phyloP scores from a whole-genome alignment of 257 asterid species.

The Primulina eburnea region DNA sequence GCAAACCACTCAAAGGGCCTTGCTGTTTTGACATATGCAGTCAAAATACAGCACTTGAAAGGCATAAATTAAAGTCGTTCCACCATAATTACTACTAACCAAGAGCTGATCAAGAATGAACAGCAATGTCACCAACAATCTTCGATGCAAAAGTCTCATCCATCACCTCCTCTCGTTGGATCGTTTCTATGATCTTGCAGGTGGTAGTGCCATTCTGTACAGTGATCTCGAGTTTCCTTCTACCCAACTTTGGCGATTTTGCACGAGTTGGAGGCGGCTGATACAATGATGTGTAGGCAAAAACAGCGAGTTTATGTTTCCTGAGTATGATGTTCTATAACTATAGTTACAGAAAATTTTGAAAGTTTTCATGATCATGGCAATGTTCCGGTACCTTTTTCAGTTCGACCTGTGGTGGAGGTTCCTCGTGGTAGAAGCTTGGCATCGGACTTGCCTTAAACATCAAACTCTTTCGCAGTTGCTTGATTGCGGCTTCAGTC shows the following conservation, averaged over 20 bases:
- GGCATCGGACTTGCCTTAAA: conserved; percentile 96
- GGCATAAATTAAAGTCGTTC: conserved; percentile 35
- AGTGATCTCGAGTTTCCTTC: conserved; percentile 55
- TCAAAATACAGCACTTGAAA: conserved; percentile 28
- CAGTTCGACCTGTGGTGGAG: conserved; percentile 69
- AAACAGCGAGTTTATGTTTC: background rate
- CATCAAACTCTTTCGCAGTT: conserved; percentile 62
- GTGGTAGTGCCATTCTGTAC: conserved; percentile 30
- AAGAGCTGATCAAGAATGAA: conserved; percentile 48
- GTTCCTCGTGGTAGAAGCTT: conserved; percentile 84
- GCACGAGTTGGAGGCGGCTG: conserved; percentile 89
- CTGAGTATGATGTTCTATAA: background rate
- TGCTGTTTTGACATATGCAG: conserved; percentile 26
- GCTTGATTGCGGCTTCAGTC: conserved; percentile 67
- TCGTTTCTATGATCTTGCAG: conserved; percentile 32
- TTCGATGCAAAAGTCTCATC: conserved; percentile 32
- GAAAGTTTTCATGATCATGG: background rate
- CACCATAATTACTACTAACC: conserved; percentile 30
- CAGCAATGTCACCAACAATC: conserved; percentile 41
- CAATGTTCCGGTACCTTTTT: conserved; percentile 53
- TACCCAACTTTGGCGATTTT: conserved; percentile 81
- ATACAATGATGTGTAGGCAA: background rate
- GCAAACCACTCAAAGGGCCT: conserved; percentile 31
- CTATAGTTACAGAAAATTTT: background rate
- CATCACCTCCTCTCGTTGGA: conserved; percentile 27